Conservation (phyloP, 2,329 filamentous ascomycete species). For the Phaeosphaeriaceae sp. region DNA sequence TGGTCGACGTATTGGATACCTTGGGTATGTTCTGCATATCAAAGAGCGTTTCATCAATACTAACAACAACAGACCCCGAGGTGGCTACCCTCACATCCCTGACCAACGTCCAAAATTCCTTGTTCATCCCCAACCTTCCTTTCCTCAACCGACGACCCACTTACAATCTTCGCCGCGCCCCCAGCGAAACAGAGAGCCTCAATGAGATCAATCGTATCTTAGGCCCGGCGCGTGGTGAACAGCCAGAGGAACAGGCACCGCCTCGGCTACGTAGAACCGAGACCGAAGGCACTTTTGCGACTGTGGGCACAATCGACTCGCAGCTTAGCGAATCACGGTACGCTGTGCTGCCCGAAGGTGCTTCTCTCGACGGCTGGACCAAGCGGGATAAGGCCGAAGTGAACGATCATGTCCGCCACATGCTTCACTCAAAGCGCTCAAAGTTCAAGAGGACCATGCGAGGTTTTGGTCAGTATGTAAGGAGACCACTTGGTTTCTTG, state of each 20-base stretch:
- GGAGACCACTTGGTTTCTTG: constrained; percentile 78
- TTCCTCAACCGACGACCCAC: constrained; percentile 80
- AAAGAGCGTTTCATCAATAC: constrained; percentile 19
- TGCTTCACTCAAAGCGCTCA: constrained; percentile 81
- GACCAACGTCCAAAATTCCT: constrained; percentile 88
- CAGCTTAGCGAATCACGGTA: constrained; percentile 74
- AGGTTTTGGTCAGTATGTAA: constrained; percentile 81
- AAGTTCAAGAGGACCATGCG: constrained; percentile 81
- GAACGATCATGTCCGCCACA: constrained; percentile 86
- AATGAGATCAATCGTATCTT: constrained; percentile 39
- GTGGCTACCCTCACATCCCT: constrained; percentile 82
- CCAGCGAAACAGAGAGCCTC: constrained; percentile 43
- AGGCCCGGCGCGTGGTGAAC: constrained; percentile 25
- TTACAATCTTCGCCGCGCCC: constrained; percentile 70
- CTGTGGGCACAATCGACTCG: constrained; percentile 68
- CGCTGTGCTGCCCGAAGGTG: constrained; percentile 79
- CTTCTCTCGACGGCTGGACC: constrained; percentile 75
- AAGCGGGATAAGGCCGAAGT: constrained; percentile 76
- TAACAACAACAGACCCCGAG: constrained; percentile 71
- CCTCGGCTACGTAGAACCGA: constrained; percentile 32
- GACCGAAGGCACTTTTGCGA: constrained; percentile 43
- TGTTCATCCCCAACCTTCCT: constrained; percentile 85
- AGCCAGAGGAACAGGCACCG: constrained; percentile 25
- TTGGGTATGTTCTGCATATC: constrained; percentile 55
- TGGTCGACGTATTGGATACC: constrained; percentile 66